phyloP scores from a whole-genome alignment of 768 basidiomycete species.

The Boletales sp. region DNA sequence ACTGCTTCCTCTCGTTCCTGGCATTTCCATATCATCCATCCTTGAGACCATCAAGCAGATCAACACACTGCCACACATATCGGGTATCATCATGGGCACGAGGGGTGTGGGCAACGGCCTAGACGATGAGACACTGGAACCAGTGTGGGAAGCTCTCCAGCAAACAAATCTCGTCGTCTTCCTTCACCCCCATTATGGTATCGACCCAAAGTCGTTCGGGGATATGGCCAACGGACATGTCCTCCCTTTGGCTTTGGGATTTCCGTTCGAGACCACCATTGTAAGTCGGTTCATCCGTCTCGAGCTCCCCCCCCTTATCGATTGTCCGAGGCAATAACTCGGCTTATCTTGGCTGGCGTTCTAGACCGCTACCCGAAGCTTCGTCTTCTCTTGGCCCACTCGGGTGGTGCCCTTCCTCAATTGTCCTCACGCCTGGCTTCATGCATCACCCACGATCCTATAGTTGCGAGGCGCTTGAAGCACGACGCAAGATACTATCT shows the following conservation, averaged over 20 bases:
- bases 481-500: slow-evolving; percentile 85
- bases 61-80: slow-evolving; percentile 58
- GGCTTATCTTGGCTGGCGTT: slow-evolving; percentile 77
- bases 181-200: slow-evolving; percentile 84
- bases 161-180: slow-evolving; percentile 71
- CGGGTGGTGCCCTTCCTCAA: slow-evolving; percentile 80
- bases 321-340: slow-evolving; percentile 56
- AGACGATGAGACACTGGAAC: slow-evolving; percentile 75
- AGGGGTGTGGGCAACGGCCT: slow-evolving; percentile 73
- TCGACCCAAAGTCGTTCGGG: slow-evolving; percentile 73
- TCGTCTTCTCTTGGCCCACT: slow-evolving; percentile 79
- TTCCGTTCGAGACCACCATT: slow-evolving; percentile 87
- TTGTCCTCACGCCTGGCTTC: slow-evolving; percentile 82
- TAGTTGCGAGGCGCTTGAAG: slow-evolving; percentile 67
- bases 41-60: slow-evolving; percentile 69
- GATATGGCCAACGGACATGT: slow-evolving; percentile 82
- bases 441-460: slow-evolving; percentile 82
- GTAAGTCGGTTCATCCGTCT: slow-evolving; percentile 40
- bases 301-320: slow-evolving; percentile 2
- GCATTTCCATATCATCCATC: slow-evolving; percentile 50
- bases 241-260: slow-evolving; percentile 80
- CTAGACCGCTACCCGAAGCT: slow-evolving; percentile 77
- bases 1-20: slow-evolving; percentile 76
- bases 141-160: slow-evolving; percentile 78
- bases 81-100: slow-evolving; percentile 80